Conservation (phyloP, 116 monocot genomes). For the Iris pallida region DNA sequence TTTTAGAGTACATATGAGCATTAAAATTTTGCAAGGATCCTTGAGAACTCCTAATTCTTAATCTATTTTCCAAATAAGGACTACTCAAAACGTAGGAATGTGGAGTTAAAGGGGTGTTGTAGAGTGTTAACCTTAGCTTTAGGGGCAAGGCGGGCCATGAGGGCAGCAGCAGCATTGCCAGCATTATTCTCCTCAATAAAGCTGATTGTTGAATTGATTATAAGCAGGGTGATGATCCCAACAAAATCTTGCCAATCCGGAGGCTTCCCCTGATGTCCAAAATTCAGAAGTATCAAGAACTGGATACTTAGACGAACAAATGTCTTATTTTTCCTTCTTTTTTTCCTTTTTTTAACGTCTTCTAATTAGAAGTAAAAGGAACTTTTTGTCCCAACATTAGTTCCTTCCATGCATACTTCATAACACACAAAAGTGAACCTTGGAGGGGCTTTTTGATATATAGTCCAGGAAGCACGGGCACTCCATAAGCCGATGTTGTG, state of each 20-base stretch:
- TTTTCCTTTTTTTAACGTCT: background rate
- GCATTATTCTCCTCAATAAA: conserved; percentile 99
- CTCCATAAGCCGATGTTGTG: too few species aligned
- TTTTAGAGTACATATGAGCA: background rate
- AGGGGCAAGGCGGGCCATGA: conserved; percentile 98
- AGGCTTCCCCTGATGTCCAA: conserved; percentile 70
- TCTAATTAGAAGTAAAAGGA: background rate
- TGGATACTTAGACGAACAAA: background rate
- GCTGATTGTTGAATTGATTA: conserved; percentile 96
- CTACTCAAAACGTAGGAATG: conserved; percentile 2
- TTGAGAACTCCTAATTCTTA: background rate
- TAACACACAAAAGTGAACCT: background rate
- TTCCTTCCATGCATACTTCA: background rate
- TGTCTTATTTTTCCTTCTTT: background rate
- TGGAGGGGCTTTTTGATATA: background rate
- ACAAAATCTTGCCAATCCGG: conserved; percentile 99
- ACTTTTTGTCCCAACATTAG: background rate
- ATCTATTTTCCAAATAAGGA: background rate
- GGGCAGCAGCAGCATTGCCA: conserved; percentile 93
- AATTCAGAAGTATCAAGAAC: background rate
- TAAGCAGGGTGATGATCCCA: conserved; percentile 81
- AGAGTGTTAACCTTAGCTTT: conserved; percentile 70
- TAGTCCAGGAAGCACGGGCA: too few species aligned
- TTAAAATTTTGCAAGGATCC: background rate
- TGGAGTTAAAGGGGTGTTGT: background rate